Evolutionary conservation across 2,329 filamentous ascomycete species (phyloP).

Genomic region (Aureobasidium uvarum): DNA sequence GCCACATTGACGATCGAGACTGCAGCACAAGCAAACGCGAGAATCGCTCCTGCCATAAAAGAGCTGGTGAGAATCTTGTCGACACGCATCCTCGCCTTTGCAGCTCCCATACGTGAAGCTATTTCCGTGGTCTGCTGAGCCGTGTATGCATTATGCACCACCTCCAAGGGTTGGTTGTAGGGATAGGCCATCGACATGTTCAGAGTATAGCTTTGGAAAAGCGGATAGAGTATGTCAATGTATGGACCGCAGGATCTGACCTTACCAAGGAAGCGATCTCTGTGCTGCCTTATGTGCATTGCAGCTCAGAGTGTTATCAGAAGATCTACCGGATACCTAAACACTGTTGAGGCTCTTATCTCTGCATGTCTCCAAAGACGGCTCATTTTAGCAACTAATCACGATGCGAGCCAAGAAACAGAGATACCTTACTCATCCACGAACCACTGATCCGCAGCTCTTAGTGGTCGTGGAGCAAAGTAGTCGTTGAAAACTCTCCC

Average conservation of each 20-base stretch:
- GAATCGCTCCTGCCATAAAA: slow-evolving; percentile 53
- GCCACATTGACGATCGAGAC: slow-evolving; percentile 33
- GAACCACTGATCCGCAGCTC: background rate
- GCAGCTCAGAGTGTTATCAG: background rate
- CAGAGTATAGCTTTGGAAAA: background rate
- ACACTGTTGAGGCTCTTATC: slow-evolving; percentile 2
- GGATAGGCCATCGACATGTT: slow-evolving; percentile 1
- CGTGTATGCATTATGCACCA: slow-evolving; percentile 25
- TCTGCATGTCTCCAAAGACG: background rate
- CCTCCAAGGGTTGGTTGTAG: slow-evolving; percentile 9
- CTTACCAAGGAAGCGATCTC: no score
- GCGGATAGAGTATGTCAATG: background rate
- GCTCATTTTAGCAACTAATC: background rate
- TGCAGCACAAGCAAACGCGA: slow-evolving; percentile 50
- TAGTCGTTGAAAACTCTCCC: background rate
- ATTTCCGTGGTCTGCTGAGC: slow-evolving; percentile 50
- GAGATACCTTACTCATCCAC: background rate
- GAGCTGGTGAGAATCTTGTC: slow-evolving; percentile 55
- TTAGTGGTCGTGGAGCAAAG: background rate
- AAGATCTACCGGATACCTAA: background rate
- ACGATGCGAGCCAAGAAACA: background rate
- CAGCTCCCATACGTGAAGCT: slow-evolving; percentile 50
- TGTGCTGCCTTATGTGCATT: background rate
- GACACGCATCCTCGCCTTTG: slow-evolving; percentile 54
- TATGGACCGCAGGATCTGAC: background rate